Conservation (phyloP, 73 alveolate genomes). For the Symbiodinium natans region DNA sequence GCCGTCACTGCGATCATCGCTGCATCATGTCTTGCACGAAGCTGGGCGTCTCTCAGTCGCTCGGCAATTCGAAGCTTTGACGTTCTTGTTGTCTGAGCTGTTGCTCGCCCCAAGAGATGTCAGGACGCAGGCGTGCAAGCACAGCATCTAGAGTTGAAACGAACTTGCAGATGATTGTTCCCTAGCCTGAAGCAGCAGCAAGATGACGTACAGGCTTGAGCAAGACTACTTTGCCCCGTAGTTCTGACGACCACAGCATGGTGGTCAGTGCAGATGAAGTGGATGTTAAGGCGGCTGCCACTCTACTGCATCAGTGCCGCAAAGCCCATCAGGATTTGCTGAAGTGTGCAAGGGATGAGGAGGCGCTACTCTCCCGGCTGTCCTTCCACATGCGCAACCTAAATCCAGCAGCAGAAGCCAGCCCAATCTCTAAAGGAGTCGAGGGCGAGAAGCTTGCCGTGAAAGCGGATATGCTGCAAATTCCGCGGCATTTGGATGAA, state of each 20-base stretch:
- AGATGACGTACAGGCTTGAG: too few species aligned
- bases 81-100: too few species aligned
- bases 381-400: not conserved
- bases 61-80: too few species aligned
- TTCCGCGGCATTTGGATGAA: not conserved
- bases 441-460: not conserved
- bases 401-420: not conserved
- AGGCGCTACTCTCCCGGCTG: not conserved
- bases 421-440: conserved; percentile 14
- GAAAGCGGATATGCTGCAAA: not conserved
- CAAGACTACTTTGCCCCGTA: not conserved
- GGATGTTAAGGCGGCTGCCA: not conserved
- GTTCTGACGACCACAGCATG: not conserved
- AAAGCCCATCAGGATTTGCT: not conserved
- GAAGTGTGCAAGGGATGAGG: conserved; percentile 1
- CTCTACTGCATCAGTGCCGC: not conserved
- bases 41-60: too few species aligned
- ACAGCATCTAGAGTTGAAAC: too few species aligned
- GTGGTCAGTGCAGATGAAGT: not conserved
- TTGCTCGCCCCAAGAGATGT: too few species aligned
- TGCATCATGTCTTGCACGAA: too few species aligned
- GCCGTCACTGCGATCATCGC: too few species aligned
- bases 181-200: too few species aligned
- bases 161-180: too few species aligned
- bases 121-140: too few species aligned